phyloP scores from a whole-genome alignment of 106 monocot species.

The Ottelia alismoides region DNA sequence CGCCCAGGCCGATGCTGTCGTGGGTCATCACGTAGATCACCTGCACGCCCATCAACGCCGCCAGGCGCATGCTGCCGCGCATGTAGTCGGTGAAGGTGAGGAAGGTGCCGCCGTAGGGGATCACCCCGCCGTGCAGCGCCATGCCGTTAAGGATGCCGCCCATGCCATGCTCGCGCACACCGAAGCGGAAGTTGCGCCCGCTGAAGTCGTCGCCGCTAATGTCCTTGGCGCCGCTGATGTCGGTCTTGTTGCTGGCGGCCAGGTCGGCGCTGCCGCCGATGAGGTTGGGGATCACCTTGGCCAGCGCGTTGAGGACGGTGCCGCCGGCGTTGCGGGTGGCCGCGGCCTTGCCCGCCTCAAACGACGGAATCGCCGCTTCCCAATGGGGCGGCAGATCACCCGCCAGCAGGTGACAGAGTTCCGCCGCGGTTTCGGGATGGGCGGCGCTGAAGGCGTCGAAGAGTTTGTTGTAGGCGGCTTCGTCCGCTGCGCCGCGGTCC shows the following conservation, averaged over 20 bases:
- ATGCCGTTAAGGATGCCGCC: background rate
- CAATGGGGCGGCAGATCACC: background rate
- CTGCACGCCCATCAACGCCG: background rate
- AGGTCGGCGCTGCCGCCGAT: background rate
- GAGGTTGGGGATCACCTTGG: background rate
- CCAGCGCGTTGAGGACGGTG: background rate
- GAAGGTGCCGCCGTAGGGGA: background rate
- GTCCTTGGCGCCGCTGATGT: background rate
- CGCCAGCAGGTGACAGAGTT: background rate
- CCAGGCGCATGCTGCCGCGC: background rate
- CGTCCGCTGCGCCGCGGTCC: background rate
- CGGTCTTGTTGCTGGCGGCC: background rate
- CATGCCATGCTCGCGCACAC: background rate
- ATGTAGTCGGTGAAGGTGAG: background rate
- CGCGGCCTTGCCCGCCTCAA: background rate
- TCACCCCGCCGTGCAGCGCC: background rate
- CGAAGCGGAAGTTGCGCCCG: background rate
- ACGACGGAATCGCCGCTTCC: background rate
- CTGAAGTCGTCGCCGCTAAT: background rate
- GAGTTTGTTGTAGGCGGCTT: background rate
- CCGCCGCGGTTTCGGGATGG: background rate
- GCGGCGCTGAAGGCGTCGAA: background rate
- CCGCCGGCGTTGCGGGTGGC: background rate
- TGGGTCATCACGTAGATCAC: background rate
- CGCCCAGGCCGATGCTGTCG: background rate